A percentile compares a stretch with the other conserved stretches of the same genome.
Conservation (phyloP, 805 yeast species). For the Debaryomyces tyrocola region DNA sequence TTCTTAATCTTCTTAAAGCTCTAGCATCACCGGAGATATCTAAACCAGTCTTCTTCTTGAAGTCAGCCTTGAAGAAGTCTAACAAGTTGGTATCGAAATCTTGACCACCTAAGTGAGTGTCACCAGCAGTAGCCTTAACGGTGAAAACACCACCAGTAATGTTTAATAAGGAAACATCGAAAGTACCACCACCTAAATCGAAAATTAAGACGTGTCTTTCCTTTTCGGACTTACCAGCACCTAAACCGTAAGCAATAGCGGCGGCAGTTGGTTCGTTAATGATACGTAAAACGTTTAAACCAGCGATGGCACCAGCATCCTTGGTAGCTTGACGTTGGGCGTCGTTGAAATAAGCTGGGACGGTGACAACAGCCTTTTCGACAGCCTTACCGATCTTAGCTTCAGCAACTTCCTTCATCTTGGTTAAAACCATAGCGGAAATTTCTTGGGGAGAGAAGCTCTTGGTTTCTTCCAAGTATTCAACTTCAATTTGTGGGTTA, state of each 20-base stretch:
- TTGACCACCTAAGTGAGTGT: slow-evolving; percentile 54
- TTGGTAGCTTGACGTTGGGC: slow-evolving; percentile 54
- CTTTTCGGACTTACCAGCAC: slow-evolving; percentile 60
- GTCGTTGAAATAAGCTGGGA: slow-evolving; percentile 51
- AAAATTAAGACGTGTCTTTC: slow-evolving; percentile 78
- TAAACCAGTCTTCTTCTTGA: slow-evolving; percentile 47
- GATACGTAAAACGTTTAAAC: slow-evolving; percentile 49
- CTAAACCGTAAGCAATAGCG: slow-evolving; percentile 95
- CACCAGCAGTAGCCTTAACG: slow-evolving; percentile 83
- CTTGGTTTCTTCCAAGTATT: slow-evolving; percentile 48
- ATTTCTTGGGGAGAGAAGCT: slow-evolving; percentile 50
- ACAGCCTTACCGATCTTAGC: slow-evolving; percentile 81
- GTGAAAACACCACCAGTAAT: slow-evolving; percentile 96
- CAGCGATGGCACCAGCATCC: slow-evolving; percentile 53
- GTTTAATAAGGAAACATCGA: slow-evolving; percentile 89
- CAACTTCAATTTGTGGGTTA: slow-evolving; percentile 48
- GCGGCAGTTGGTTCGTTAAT: slow-evolving; percentile 78
- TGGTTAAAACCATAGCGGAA: slow-evolving; percentile 50
- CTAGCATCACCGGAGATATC: slow-evolving; percentile 49
- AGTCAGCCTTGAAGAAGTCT: slow-evolving; percentile 46
- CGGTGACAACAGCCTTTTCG: slow-evolving; percentile 50
- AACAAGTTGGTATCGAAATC: slow-evolving; percentile 52
- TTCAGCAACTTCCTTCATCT: slow-evolving; percentile 76
- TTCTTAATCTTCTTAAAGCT: slow-evolving; percentile 53
- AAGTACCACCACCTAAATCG: slow-evolving; percentile 98